Evolutionary conservation across 805 yeast genomes (phyloP).

Genomic region (Yarrowia deformans): DNA sequence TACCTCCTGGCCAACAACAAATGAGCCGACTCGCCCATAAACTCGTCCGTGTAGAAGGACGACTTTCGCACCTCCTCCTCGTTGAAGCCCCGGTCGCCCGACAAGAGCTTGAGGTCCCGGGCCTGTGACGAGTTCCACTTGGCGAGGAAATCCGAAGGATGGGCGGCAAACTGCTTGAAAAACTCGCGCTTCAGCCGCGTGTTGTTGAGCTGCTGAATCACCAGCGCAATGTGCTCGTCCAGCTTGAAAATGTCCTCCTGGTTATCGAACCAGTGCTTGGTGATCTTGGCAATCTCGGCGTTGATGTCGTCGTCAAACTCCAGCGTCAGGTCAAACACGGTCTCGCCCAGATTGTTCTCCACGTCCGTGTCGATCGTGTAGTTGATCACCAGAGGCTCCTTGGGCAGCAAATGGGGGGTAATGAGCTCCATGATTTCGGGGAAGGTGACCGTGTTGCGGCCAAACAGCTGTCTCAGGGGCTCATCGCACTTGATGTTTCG

Average conservation of each 20-base stretch:
- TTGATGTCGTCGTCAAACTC: constrained; percentile 55
- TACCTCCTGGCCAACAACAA: constrained; percentile 57
- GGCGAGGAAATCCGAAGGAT: constrained; percentile 78
- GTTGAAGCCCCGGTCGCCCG: constrained; percentile 87
- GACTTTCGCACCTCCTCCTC: constrained; percentile 90
- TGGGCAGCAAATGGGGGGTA: constrained; percentile 72
- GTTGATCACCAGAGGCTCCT: constrained; percentile 78
- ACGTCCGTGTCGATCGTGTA: constrained; percentile 79
- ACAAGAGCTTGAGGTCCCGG: constrained; percentile 81
- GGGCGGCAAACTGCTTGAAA: constrained; percentile 71
- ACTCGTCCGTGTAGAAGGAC: constrained; percentile 78
- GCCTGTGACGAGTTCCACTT: constrained; percentile 81
- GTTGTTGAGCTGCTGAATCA: constrained; percentile 60
- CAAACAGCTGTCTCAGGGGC: constrained; percentile 56
- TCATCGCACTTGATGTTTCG: constrained; percentile 61
- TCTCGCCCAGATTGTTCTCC: constrained; percentile 77
- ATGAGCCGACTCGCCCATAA: constrained; percentile 79
- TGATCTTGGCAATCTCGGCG: constrained; percentile 50
- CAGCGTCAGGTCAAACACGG: constrained; percentile 77
- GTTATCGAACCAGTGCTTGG: constrained; percentile 53
- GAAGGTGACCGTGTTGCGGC: constrained; percentile 63
- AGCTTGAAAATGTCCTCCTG: constrained; percentile 55
- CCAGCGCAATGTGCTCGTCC: constrained; percentile 56
- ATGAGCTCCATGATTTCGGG: constrained; percentile 75
- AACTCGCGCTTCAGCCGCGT: constrained; percentile 75